Evolutionary conservation across 2,329 filamentous ascomycete species (phyloP).

Genomic region (Chaetomium strumarium): DNA sequence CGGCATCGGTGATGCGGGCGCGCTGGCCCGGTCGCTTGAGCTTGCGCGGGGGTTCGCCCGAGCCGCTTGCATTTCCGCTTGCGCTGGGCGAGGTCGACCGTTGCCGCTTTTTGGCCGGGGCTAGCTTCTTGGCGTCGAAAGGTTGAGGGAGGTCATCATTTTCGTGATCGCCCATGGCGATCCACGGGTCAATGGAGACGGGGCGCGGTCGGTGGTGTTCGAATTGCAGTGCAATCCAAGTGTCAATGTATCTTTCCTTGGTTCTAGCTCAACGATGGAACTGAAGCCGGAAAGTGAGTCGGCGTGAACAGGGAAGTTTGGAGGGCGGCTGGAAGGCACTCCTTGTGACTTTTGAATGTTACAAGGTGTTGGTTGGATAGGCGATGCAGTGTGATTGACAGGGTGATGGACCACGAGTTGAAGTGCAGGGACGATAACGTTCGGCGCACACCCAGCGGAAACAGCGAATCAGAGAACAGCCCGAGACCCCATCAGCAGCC

Average conservation of each 20-base stretch:
- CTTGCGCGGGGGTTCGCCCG: slow-evolving; percentile 50
- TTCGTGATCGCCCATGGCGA: slow-evolving; percentile 20
- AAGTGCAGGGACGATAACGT: neutral
- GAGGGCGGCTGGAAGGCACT: too few species aligned
- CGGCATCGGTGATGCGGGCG: slow-evolving; percentile 59
- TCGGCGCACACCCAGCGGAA: neutral
- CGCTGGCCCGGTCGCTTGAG: slow-evolving; percentile 63
- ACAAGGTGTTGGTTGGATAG: neutral
- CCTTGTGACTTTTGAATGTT: neutral
- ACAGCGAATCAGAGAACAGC: slow-evolving; percentile 4
- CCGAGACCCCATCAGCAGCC: slow-evolving; percentile 1
- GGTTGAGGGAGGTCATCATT: slow-evolving; percentile 50
- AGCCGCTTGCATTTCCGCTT: slow-evolving; percentile 7
- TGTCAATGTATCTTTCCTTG: too few species aligned
- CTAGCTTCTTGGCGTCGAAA: slow-evolving; percentile 54
- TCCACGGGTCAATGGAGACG: neutral
- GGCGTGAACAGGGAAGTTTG: too few species aligned
- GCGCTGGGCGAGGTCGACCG: slow-evolving; percentile 43
- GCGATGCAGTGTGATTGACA: neutral
- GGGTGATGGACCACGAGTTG: neutral
- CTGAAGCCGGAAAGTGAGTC: too few species aligned
- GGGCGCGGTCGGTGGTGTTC: slow-evolving; percentile 1
- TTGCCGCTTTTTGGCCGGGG: slow-evolving; percentile 53
- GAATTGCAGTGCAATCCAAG: too few species aligned
- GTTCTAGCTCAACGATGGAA: too few species aligned